Conservation (phyloP, 805 yeast genomes). For the Barnettozyma populi region DNA sequence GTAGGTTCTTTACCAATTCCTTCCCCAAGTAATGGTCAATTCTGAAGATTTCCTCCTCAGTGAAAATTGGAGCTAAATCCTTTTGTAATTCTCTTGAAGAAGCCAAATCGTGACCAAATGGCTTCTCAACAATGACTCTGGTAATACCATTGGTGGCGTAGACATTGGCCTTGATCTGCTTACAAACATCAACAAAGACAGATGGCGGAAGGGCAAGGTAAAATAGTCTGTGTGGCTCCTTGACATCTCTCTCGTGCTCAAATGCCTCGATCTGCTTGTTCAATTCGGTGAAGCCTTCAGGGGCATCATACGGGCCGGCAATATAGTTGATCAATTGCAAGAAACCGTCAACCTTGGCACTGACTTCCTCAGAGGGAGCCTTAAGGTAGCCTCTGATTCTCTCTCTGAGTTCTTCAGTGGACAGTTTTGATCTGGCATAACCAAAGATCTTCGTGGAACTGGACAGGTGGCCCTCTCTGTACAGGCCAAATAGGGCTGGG, state of each 20-base stretch:
- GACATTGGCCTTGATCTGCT: slow-evolving; percentile 59
- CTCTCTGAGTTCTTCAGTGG: slow-evolving; percentile 58
- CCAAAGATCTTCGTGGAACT: slow-evolving; percentile 72
- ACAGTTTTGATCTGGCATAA: slow-evolving; percentile 80
- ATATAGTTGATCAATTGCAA: slow-evolving; percentile 61
- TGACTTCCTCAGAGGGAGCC: slow-evolving; percentile 38
- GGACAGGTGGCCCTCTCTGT: slow-evolving; percentile 73
- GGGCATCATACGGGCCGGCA: slow-evolving; percentile 73
- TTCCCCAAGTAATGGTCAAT: slow-evolving; percentile 97
- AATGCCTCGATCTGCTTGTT: slow-evolving; percentile 49
- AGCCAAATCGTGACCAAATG: slow-evolving; percentile 89
- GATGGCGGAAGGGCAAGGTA: slow-evolving; percentile 95
- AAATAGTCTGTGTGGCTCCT: slow-evolving; percentile 70
- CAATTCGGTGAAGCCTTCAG: slow-evolving; percentile 65
- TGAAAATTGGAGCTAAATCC: slow-evolving; percentile 76
- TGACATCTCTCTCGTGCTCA: slow-evolving; percentile 44
- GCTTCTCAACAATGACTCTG: slow-evolving; percentile 91
- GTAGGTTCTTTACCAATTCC: slow-evolving; percentile 93
- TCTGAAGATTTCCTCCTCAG: slow-evolving; percentile 88
- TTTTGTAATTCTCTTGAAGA: slow-evolving; percentile 73
- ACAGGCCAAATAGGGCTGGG: slow-evolving; percentile 77
- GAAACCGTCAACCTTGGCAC: slow-evolving; percentile 53
- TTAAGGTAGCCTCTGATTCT: slow-evolving; percentile 63
- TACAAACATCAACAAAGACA: slow-evolving; percentile 76
- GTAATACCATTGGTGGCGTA: slow-evolving; percentile 67